Conservation (phyloP, 805 yeast species). For the Kodamaea nitidulidarum region DNA sequence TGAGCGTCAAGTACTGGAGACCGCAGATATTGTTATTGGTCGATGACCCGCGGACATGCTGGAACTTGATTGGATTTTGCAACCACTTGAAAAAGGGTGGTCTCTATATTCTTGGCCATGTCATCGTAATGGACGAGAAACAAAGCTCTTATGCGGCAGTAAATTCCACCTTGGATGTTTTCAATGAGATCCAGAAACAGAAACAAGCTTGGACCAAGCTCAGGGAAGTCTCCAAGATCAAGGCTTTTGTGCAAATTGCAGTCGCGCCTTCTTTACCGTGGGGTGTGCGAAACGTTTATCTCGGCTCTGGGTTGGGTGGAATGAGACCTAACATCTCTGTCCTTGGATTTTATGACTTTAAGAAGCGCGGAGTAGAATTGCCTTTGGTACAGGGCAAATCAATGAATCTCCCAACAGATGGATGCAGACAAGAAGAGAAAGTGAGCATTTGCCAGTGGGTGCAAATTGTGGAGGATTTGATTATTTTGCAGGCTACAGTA, state of each 20-base stretch:
- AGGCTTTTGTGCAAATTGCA: slow-evolving; percentile 92
- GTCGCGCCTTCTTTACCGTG: slow-evolving; percentile 84
- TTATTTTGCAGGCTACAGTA: slow-evolving; percentile 83
- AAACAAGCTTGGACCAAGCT: slow-evolving; percentile 79
- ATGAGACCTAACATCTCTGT: slow-evolving; percentile 97
- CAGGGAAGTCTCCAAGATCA: slow-evolving; percentile 71
- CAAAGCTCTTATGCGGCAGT: slow-evolving; percentile 16
- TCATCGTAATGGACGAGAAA: slow-evolving; percentile 53
- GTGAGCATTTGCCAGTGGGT: slow-evolving; percentile 84
- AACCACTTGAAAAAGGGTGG: slow-evolving; percentile 96
- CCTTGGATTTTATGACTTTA: slow-evolving; percentile 77
- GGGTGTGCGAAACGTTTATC: slow-evolving; percentile 90
- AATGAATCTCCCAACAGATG: slow-evolving; percentile 62
- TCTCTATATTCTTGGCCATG: slow-evolving; percentile 87
- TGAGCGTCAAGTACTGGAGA: slow-evolving; percentile 95
- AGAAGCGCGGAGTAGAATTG: slow-evolving; percentile 33
- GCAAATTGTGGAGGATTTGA: slow-evolving; percentile 82
- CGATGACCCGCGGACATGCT: slow-evolving; percentile 87
- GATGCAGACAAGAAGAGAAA: slow-evolving; percentile 64
- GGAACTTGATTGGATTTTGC: slow-evolving; percentile 90
- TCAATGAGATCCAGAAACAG: slow-evolving; percentile 66
- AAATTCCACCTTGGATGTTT: slow-evolving; percentile 36
- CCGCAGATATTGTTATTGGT: slow-evolving; percentile 88
- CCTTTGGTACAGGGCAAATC: slow-evolving; percentile 19
- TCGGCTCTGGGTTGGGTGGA: slow-evolving; percentile 97